Evolutionary conservation across 2,329 filamentous ascomycete species (phyloP), one percentile per base, ranked within the genome.

Genomic region (Fusarium coffeatum): DNA sequence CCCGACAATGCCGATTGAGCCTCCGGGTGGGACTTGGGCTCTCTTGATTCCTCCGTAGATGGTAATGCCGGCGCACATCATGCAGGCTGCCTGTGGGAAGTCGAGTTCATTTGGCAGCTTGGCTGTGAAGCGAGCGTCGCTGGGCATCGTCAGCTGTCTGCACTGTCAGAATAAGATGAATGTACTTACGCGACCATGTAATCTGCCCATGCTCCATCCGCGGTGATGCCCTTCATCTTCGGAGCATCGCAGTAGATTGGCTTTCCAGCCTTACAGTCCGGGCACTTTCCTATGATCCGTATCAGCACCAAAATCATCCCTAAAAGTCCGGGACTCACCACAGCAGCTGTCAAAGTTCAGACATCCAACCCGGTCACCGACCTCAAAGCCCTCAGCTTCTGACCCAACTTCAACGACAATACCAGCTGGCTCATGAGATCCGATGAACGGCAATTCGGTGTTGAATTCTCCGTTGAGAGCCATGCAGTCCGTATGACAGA

Each of bases 321-420:
- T n/a, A n/a, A n/a, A n/a, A n/a, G n/a, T n/a, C n/a, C n/a, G 25
- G 9, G 25, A 1, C 49, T 4, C 30, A 51, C 55, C 49, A 10
- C 41, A 66, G 4, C 46, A 66, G 40, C 50, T 51, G 3, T 66
- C 64, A 40, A 66, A 66, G 25, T 66, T 61, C 8, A 66, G 43
- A 16, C 62, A 61, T 8, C 49, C 55, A 4, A 66, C 64, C 0
- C 61, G 49, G 13, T 66, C 62, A 9, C 55, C 49, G 0, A 18
- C 3, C 1, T 15, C 1, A 4, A 66, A 53, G 0, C 18, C 61
- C 8, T 30, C 2, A 0, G n/a, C 49, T 3, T 48, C 20, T 7
- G 50, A 53, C 4, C 64, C 28, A 15, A 66, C 41, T 11, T 56
- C 43, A 2, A 30, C 41, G 3, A 66, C 20, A 9, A 66, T 7